These are phyloP conservation scores for Claviceps citrina DNA, from an alignment of 2,329 filamentous ascomycete species.

Conservation along the genomic window DNA sequence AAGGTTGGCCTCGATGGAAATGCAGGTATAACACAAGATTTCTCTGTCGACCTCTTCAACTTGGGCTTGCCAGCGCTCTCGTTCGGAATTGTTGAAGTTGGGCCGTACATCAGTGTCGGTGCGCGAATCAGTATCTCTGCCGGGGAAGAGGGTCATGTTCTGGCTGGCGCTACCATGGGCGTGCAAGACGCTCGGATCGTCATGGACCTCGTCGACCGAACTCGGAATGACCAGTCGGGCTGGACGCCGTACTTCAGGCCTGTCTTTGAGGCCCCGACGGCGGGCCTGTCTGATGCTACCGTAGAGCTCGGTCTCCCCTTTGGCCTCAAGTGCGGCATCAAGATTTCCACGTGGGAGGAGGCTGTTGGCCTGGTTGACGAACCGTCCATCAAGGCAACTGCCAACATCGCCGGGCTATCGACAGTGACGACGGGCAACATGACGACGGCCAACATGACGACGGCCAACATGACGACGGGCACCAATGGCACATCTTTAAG, in stretches of 20 bases:
- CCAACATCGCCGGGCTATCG: too few relatives aligned
- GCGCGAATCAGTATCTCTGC: conserved; percentile 11
- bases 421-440: too few relatives aligned
- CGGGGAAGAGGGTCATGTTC: conserved; percentile 12
- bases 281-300: conserved; percentile 13
- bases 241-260: conserved; percentile 17
- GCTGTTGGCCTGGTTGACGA: conserved; percentile 13
- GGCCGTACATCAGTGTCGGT: conserved; percentile 13
- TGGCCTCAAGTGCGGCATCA: conserved; percentile 12
- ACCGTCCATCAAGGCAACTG: conserved; percentile 14
- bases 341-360: conserved; percentile 11
- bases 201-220: conserved; percentile 12
- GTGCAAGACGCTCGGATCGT: conserved; percentile 4
- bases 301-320: conserved; percentile 16
- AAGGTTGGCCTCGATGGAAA: conserved; percentile 18
- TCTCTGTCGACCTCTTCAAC: conserved; percentile 11
- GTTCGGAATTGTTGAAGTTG: conserved; percentile 14
- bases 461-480: too few relatives aligned
- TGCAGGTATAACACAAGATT: conserved; percentile 9
- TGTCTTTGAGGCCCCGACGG: conserved; percentile 14
- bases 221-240: conserved; percentile 9
- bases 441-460: too few relatives aligned
- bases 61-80: conserved; percentile 13
- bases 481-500: too few relatives aligned
- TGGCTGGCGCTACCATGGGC: conserved; percentile 17